Base-by-base conservation (phyloP, 2,329 filamentous ascomycete genomes). In the Aaosphaeria arxii region DNA sequence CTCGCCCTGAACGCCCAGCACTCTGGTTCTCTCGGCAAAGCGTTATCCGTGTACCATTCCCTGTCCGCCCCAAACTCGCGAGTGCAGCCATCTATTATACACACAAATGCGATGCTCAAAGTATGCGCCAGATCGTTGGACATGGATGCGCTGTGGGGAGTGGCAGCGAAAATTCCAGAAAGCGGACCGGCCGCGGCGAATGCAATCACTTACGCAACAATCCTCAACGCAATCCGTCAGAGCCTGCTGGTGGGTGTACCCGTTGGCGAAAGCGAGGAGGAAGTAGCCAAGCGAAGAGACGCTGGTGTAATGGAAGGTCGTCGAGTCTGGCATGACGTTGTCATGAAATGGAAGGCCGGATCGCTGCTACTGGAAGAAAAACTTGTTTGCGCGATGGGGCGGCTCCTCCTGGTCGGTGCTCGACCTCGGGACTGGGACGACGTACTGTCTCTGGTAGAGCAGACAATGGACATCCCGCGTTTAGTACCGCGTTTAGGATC, bases 51-150 rank as follows among this genome's bases (percentile, higher is more conserved):
- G 44, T 97, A 95, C 74, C 81, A 89, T 56, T 83, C 83, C 46
- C 87, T 97, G 73, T 77, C 79, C 36, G 78, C 77, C 4, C 78
- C 82, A 33, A 83, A 81, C 44, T 81, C 81, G 1, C 76, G 78
- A 6, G 76, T 95, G 44, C 78, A 84, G 54, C 87, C 88, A 11
- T 88, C 85, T 56, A 87, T 86, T 33, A 87, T 89, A 48, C 94
- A 97, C 63, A 84, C 89, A 53, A 99, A 99, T 66, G 89, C 91
- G 7, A 83, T 91, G n/a, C 75, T 99, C 40, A 84, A 85, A 49
- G 87, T 94, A 6, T 97, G 91, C 66, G 81, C 86, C 42, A 79
- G 83, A 48, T 86, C 88, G 4, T 69, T 77, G 9, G 86, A 96
- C 63, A 78, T 95, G 68, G 90, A 96, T 56, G 82, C 85, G 11